phyloP scores from a whole-genome alignment of 1,284 basidiomycete genomes.

The Trametes pubescens region DNA sequence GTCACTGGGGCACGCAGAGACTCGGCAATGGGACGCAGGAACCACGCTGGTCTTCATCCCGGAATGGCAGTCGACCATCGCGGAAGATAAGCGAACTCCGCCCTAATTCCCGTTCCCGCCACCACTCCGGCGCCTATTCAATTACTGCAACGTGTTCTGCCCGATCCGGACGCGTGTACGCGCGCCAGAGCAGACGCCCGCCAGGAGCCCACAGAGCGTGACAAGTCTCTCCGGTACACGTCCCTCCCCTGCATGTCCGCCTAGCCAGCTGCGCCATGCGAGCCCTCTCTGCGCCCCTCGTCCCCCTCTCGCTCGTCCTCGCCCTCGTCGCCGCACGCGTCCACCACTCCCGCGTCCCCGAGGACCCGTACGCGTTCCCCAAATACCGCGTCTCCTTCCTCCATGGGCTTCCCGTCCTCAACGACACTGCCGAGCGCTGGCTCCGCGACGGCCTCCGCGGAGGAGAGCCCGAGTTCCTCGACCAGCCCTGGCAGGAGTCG shows the following conservation, averaged over 20 bases:
- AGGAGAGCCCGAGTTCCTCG: slow-evolving; percentile 80
- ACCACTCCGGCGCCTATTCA: slow-evolving; percentile 25
- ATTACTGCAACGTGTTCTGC: slow-evolving; percentile 29
- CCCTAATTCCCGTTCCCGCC: slow-evolving; percentile 33
- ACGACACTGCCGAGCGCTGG: slow-evolving; percentile 79
- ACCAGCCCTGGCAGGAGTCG: slow-evolving; percentile 62
- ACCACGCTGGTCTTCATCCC: slow-evolving; percentile 21
- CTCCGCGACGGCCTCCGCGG: slow-evolving; percentile 70
- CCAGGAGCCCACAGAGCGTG: not conserved
- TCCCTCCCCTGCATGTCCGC: not conserved
- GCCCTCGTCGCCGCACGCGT: slow-evolving; percentile 51
- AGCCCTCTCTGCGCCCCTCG: not conserved
- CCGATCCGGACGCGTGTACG: slow-evolving; percentile 1
- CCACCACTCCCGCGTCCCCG: slow-evolving; percentile 70
- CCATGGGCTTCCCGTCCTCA: slow-evolving; percentile 78
- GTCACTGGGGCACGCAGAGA: slow-evolving; percentile 9
- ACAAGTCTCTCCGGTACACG: not conserved
- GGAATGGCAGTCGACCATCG: slow-evolving; percentile 20
- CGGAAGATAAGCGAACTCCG: slow-evolving; percentile 33
- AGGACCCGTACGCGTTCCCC: slow-evolving; percentile 85
- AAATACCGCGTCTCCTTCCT: slow-evolving; percentile 87
- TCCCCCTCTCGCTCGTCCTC: slow-evolving; percentile 19
- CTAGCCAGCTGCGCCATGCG: not conserved
- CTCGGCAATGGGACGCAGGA: slow-evolving; percentile 4
- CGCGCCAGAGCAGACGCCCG: not conserved